Percentiles rank a stretch among this genome's conserved stretches.
These are phyloP conservation scores for Rhizophora apiculata DNA, from an alignment of 345 rosid genomes.

Conservation along the genomic window DNA sequence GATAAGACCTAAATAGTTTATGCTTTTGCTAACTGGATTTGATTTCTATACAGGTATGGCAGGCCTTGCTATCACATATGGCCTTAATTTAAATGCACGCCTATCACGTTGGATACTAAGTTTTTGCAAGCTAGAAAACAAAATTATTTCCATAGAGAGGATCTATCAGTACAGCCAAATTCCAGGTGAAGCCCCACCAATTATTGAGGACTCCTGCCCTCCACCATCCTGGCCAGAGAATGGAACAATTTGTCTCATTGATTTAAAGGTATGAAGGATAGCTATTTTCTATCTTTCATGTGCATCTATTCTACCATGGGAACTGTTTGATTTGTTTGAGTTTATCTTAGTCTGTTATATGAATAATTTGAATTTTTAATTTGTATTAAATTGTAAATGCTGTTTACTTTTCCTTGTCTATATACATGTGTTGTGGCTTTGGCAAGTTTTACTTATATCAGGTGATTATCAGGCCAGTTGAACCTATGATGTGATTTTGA, in stretches of 20 bases:
- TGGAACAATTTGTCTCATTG: conserved; percentile 73
- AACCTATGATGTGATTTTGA: too few relatives aligned
- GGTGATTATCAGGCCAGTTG: too few relatives aligned
- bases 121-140: conserved; percentile 99
- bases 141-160: conserved; percentile 94
- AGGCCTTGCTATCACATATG: conserved; percentile 98
- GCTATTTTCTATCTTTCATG: background rate
- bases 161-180: conserved; percentile 95
- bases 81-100: conserved; percentile 95
- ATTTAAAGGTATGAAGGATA: conserved; percentile 64
- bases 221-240: conserved; percentile 85
- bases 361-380: background rate
- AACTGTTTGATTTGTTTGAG: background rate
- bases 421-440: too few relatives aligned
- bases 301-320: background rate
- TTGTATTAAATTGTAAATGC: background rate
- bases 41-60: conserved; percentile 76
- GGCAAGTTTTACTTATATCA: too few relatives aligned
- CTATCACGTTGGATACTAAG: conserved; percentile 98
- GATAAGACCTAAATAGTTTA: background rate
- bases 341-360: background rate
- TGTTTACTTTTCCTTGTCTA: background rate
- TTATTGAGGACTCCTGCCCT: conserved; percentile 65
- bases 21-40: conserved; percentile 18
- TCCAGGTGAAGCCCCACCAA: conserved; percentile 64